These are phyloP conservation scores for Lachancea quebecensis DNA, from an alignment of 805 yeast genomes.

Conservation along the genomic window DNA sequence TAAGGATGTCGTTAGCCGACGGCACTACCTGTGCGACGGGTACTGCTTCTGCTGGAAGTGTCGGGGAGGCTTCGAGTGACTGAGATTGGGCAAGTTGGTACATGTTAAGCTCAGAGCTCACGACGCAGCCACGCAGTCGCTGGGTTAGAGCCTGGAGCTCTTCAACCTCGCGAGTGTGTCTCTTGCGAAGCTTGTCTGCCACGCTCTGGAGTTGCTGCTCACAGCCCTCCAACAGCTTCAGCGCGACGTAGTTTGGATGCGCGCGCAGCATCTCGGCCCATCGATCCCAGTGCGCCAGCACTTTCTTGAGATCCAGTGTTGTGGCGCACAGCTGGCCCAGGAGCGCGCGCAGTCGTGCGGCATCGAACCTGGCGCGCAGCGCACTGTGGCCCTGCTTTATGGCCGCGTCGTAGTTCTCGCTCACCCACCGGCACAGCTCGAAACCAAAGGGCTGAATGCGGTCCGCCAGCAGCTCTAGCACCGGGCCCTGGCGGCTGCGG, in stretches of 20 bases:
- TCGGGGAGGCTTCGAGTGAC: neutral
- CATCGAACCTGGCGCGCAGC: slow-evolving; percentile 4
- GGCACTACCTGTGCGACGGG: neutral
- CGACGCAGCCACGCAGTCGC: neutral
- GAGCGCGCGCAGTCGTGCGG: slow-evolving; percentile 1
- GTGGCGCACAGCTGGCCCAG: slow-evolving; percentile 2
- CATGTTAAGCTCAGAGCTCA: slow-evolving; percentile 1
- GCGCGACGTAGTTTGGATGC: slow-evolving; percentile 3
- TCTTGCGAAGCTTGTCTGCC: slow-evolving; percentile 1
- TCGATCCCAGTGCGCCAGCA: slow-evolving; percentile 1
- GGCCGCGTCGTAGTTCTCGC: neutral
- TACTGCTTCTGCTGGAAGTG: neutral
- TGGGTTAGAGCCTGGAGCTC: neutral
- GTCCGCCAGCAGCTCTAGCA: slow-evolving; percentile 2
- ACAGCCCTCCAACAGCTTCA: neutral
- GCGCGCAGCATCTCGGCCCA: slow-evolving; percentile 2
- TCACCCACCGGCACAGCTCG: slow-evolving; percentile 6
- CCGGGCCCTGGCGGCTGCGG: neutral
- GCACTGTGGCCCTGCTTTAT: neutral
- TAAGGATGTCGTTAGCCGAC: slow-evolving; percentile 1
- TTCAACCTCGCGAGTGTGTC: neutral
- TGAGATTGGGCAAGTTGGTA: slow-evolving; percentile 2
- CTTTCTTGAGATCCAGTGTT: slow-evolving; percentile 1
- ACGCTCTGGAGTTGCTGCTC: neutral
- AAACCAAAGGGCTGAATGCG: slow-evolving; percentile 5